These are phyloP conservation scores for Pseudognaphalium luteoalbum DNA, from an alignment of 129 eudicot species.

Conservation along the genomic window DNA sequence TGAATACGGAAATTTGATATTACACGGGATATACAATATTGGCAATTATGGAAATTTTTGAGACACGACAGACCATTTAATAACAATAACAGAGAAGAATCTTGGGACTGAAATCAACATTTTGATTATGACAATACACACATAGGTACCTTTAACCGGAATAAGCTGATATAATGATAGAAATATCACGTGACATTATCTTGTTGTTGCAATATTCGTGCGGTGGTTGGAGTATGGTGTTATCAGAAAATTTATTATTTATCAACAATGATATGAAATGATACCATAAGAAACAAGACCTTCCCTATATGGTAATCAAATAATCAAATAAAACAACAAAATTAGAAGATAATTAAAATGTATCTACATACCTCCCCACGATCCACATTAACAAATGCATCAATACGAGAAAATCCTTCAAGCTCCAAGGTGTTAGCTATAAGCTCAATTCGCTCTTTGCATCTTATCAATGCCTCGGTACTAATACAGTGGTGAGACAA, in stretches of 20 bases:
- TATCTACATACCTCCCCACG: constrained; percentile 70
- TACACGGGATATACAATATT: not conserved
- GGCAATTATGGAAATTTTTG: not conserved
- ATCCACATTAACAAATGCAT: constrained; percentile 89
- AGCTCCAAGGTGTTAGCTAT: constrained; percentile 79
- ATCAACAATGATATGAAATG: not conserved
- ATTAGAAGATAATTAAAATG: not conserved
- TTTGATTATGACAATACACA: not conserved
- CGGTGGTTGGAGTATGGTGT: not conserved
- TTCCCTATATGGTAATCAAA: constrained; percentile 7
- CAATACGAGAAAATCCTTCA: constrained; percentile 94
- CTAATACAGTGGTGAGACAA: constrained; percentile 42
- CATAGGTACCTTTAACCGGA: not conserved
- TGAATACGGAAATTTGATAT: not conserved
- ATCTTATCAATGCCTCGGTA: constrained; percentile 59
- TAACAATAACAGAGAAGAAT: not conserved
- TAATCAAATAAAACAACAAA: not conserved
- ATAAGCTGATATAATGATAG: not conserved
- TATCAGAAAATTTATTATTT: not conserved
- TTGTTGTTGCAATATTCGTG: not conserved
- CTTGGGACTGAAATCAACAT: not conserved
- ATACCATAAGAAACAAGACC: constrained; percentile 1
- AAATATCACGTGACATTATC: not conserved
- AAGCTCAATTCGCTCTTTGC: constrained; percentile 78
- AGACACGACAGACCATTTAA: not conserved